A percentile compares a stretch with the other conserved stretches of the same genome.
These are phyloP conservation scores for Dendrobium chrysotoxum DNA, from an alignment of 106 monocot species.

Conservation along the genomic window DNA sequence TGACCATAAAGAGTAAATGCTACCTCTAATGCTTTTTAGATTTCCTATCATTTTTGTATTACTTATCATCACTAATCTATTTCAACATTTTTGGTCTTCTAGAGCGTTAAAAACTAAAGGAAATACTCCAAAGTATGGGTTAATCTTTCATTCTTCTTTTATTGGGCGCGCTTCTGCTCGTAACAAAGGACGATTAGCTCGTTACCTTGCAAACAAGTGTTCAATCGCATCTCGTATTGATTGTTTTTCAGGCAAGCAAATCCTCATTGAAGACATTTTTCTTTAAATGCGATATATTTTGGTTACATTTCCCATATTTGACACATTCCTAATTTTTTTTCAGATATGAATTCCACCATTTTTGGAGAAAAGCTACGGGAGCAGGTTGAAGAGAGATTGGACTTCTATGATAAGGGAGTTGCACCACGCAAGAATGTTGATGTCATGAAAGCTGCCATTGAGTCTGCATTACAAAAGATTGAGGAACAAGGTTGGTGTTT, in stretches of 20 bases:
- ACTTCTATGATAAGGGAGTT: conserved; percentile 96
- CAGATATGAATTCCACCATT: conserved; percentile 56
- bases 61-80: neutral
- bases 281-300: neutral
- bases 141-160: conserved; percentile 95
- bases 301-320: neutral
- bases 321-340: neutral
- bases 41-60: neutral
- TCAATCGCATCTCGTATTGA: conserved; percentile 95
- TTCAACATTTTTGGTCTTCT: neutral
- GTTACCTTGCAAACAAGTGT: conserved; percentile 94
- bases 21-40: neutral
- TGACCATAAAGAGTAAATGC: neutral
- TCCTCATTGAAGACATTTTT: neutral
- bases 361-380: conserved; percentile 88
- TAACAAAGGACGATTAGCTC: conserved; percentile 91
- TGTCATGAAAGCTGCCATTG: conserved; percentile 94
- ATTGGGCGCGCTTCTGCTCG: conserved; percentile 78
- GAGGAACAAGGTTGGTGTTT: conserved; percentile 20
- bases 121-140: conserved; percentile 95
- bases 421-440: conserved; percentile 94
- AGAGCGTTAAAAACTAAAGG: conserved; percentile 88
- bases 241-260: conserved; percentile 67
- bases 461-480: conserved; percentile 19
- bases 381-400: conserved; percentile 94